Percentiles rank a stretch among this genome's conserved stretches.
phyloP scores from a whole-genome alignment of 371 early-diverging fungal species.

The Gilbertella persicaria region DNA sequence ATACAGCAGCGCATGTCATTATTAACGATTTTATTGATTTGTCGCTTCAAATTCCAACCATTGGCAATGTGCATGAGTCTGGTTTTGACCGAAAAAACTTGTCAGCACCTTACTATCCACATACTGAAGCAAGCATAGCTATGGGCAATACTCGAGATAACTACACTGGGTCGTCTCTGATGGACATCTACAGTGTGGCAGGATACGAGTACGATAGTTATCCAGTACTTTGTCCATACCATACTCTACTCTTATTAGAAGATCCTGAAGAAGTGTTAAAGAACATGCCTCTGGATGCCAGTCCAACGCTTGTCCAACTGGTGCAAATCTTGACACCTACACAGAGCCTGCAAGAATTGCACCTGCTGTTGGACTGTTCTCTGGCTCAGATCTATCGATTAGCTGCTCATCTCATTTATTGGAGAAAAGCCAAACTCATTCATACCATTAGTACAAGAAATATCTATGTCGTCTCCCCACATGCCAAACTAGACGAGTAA shows the following conservation, averaged over 20 bases:
- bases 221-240: constrained; percentile 84
- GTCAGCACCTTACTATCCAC: constrained; percentile 11
- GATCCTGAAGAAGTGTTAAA: constrained; percentile 82
- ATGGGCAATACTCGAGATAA: constrained; percentile 15
- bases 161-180: constrained; percentile 29
- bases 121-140: background rate
- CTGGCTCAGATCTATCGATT: constrained; percentile 86
- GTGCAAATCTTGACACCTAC: constrained; percentile 90
- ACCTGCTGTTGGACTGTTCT: constrained; percentile 83
- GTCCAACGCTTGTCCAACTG: constrained; percentile 80
- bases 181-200: constrained; percentile 53
- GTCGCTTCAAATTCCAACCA: constrained; percentile 69
- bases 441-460: constrained; percentile 78
- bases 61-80: constrained; percentile 9
- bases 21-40: constrained; percentile 79
- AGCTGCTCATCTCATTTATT: constrained; percentile 90
- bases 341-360: constrained; percentile 80
- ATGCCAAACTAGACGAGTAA: constrained; percentile 65
- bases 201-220: constrained; percentile 67
- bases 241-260: constrained; percentile 80
- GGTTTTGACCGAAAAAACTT: constrained; percentile 2
- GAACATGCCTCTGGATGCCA: constrained; percentile 79
- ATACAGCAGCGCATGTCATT: constrained; percentile 66
- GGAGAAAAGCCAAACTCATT: constrained; percentile 88
- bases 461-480: constrained; percentile 78